phyloP scores from a whole-genome alignment of 2,329 filamentous ascomycete species.

The Aspergillus eucalypticola region DNA sequence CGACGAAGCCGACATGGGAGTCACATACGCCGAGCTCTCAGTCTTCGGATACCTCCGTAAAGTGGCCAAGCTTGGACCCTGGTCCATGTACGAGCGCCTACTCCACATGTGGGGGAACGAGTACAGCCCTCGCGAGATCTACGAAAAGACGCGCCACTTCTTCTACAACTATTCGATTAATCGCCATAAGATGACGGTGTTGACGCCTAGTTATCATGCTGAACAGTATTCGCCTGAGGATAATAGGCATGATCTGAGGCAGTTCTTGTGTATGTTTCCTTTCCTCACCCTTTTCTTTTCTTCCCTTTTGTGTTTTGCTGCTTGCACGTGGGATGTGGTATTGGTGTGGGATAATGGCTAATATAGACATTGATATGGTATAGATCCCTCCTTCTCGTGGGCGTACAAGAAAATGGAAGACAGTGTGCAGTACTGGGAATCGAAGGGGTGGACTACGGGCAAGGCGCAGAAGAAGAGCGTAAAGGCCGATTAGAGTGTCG shows the following conservation, averaged over 20 bases:
- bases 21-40: constrained; percentile 57
- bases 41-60: constrained; percentile 58
- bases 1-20: constrained; percentile 59
- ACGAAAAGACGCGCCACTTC: constrained; percentile 50
- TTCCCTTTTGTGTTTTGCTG: neutral
- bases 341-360: neutral
- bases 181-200: constrained; percentile 63
- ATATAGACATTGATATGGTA: neutral
- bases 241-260: constrained; percentile 60
- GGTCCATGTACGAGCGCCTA: constrained; percentile 56
- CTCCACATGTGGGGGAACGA: constrained; percentile 52
- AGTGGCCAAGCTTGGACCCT: constrained; percentile 55
- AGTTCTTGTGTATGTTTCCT: constrained; percentile 50
- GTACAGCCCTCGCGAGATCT: constrained; percentile 45
- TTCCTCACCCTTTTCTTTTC: neutral
- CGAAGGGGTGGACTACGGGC: constrained; percentile 34
- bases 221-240: constrained; percentile 56
- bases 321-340: neutral
- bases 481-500: constrained; percentile 31
- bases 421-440: constrained; percentile 47
- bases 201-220: constrained; percentile 60
- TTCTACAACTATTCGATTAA: constrained; percentile 60
- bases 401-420: constrained; percentile 53
- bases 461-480: constrained; percentile 40
- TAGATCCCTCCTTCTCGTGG: constrained; percentile 44